These are phyloP conservation scores for Teratosphaeria nubilosa DNA, from an alignment of 2,329 filamentous ascomycete genomes.

Conservation along the genomic window DNA sequence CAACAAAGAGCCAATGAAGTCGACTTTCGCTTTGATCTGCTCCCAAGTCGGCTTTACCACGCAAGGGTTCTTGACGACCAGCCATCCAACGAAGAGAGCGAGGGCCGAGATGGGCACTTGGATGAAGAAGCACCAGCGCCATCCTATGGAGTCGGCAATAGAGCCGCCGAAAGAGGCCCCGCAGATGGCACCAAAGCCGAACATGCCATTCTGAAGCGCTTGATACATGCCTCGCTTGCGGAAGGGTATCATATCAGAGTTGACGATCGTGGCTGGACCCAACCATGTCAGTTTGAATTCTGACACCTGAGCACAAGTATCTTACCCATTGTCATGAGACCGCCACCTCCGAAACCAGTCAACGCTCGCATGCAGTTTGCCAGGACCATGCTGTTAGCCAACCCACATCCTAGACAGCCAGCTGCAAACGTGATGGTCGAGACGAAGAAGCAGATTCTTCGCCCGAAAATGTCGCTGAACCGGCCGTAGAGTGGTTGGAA, in stretches of 20 bases:
- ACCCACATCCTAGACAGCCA: constrained; percentile 23
- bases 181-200: constrained; percentile 53
- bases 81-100: constrained; percentile 44
- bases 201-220: constrained; percentile 50
- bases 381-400: constrained; percentile 17
- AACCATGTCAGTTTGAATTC: neutral
- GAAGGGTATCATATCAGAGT: constrained; percentile 55
- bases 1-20: constrained; percentile 47
- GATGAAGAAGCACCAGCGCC: constrained; percentile 46
- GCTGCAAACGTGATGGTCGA: constrained; percentile 22
- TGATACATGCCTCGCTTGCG: constrained; percentile 49
- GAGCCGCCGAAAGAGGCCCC: constrained; percentile 36
- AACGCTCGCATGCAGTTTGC: constrained; percentile 21
- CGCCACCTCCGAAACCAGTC: constrained; percentile 23
- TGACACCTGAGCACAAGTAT: constrained; percentile 1
- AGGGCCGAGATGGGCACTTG: constrained; percentile 50
- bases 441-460: constrained; percentile 27
- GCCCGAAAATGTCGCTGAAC: constrained; percentile 25
- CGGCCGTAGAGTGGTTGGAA: constrained; percentile 56
- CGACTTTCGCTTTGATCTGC: constrained; percentile 45
- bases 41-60: constrained; percentile 17
- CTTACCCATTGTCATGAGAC: constrained; percentile 24
- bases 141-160: constrained; percentile 36
- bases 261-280: constrained; percentile 27
- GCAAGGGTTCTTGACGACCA: constrained; percentile 42